Percentiles rank a stretch among this genome's conserved stretches.
phyloP scores from a whole-genome alignment of 1,284 basidiomycete genomes.

The Cryptococcus sp. region DNA sequence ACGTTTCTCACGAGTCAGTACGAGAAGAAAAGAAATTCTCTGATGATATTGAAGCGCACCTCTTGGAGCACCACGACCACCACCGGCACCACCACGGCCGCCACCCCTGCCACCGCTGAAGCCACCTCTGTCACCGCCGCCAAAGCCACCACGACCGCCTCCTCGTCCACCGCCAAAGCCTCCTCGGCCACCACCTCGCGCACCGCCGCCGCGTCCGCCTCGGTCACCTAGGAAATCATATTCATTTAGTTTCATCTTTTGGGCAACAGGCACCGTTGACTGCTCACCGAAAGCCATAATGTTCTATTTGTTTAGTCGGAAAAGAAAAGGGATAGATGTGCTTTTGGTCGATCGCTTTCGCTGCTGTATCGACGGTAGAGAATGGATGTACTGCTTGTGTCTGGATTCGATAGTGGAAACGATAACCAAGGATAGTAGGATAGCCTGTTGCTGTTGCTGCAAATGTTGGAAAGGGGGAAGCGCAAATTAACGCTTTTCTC shows the following conservation, averaged over 20 bases:
- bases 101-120: slow-evolving; percentile 39
- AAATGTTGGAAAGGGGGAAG: too few species aligned
- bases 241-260: too few species aligned
- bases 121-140: slow-evolving; percentile 45
- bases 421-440: too few species aligned
- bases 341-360: background rate
- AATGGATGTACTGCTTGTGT: too few species aligned
- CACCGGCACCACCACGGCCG: slow-evolving; percentile 39
- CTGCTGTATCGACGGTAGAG: too few species aligned
- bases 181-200: slow-evolving; percentile 45
- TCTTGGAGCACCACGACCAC: slow-evolving; percentile 23
- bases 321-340: background rate
- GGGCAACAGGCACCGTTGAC: background rate
- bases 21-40: background rate
- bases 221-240: slow-evolving; percentile 56
- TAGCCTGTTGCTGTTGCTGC: too few species aligned
- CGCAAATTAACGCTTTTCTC: too few species aligned
- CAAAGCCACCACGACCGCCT: slow-evolving; percentile 51
- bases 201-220: slow-evolving; percentile 52
- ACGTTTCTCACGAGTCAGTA: background rate
- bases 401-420: too few species aligned
- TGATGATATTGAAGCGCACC: slow-evolving; percentile 5
- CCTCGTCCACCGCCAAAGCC: slow-evolving; percentile 52
- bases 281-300: slow-evolving; percentile 53
- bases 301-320: slow-evolving; percentile 2